Evolutionary conservation across 1,139 yeast species (phyloP), one percentile per base, ranked within the genome.

Genomic region (Kurtzmaniella quercitrusa): DNA sequence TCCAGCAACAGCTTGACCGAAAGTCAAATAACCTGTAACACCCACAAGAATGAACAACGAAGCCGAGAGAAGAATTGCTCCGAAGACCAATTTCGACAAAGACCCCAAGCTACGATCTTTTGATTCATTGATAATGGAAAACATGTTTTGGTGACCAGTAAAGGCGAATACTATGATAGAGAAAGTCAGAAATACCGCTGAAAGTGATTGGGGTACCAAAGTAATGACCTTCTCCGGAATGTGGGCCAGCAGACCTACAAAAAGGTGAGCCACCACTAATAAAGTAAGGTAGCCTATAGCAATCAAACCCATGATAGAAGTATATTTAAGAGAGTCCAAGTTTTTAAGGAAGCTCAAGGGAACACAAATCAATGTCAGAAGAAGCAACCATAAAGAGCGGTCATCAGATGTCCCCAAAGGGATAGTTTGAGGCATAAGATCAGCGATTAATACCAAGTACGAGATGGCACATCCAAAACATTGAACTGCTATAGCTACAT

Each of bases 401-500:
- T 61, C 49, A 5, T 67, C 52, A 17, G 48, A 40, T 1, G 62
- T 45, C 3, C 27, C 38, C 17, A 36, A 21, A 12, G 41, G 34
- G 10, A 68, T 50, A 7, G 72, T 63, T 2, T 73, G 64, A 11
- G 77, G 75, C 70, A 69, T 70, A 50, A 72, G 63, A 50, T 73
- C 77, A 7, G 77, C 77, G 33, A 73, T 65, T 47, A 73, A 62
- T 16, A 73, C 77, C 52, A 73, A 59, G 47, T 73, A 73, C 16
- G 73, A 66, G 41, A 73, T 58, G 6, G 77, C 75, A 47, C 76
- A 73, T 2, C 78, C 78, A 53, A 72, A 71, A 51, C 95, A 87
- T 62, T 91, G 95, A 46, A 90, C 70, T 19, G 93, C 90, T 59
- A 91, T 90, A 14, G 96, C 95, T 14, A 84, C 58, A 63, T 91